These are phyloP conservation scores for Fusarium sp. DNA, from an alignment of 2,329 filamentous ascomycete genomes.

Conservation along the genomic window DNA sequence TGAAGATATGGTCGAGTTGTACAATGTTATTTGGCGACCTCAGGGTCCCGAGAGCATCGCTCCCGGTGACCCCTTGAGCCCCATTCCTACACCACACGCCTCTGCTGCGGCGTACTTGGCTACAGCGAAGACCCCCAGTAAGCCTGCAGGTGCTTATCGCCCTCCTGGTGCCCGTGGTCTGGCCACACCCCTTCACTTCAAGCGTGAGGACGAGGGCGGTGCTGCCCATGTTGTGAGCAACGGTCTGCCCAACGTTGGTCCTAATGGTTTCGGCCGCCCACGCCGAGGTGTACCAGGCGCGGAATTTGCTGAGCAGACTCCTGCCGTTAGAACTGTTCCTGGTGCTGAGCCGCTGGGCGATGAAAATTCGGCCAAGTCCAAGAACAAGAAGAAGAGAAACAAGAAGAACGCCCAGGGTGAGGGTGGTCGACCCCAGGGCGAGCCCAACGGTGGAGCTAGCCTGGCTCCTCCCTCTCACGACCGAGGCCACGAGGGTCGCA, in stretches of 20 bases:
- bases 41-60: slow-evolving; percentile 69
- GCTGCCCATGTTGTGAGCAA: slow-evolving; percentile 86
- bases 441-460: slow-evolving; percentile 59
- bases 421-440: slow-evolving; percentile 64
- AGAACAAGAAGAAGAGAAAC: slow-evolving; percentile 98
- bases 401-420: slow-evolving; percentile 90
- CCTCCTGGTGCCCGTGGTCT: slow-evolving; percentile 92
- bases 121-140: slow-evolving; percentile 92
- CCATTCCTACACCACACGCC: slow-evolving; percentile 80
- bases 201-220: slow-evolving; percentile 96
- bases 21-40: slow-evolving; percentile 90
- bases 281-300: slow-evolving; percentile 89
- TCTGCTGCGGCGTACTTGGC: slow-evolving; percentile 86
- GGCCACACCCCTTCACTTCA: slow-evolving; percentile 91
- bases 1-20: slow-evolving; percentile 93
- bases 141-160: slow-evolving; percentile 96
- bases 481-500: slow-evolving; percentile 63
- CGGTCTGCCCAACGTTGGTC: slow-evolving; percentile 74
- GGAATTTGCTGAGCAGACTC: slow-evolving; percentile 73
- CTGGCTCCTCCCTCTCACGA: slow-evolving; percentile 60
- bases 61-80: slow-evolving; percentile 76
- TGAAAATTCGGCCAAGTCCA: slow-evolving; percentile 84
- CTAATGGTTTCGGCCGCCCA: slow-evolving; percentile 82
- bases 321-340: slow-evolving; percentile 76
- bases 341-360: slow-evolving; percentile 71